Evolutionary conservation across 106 monocot species (phyloP).

Genomic region (Xerophyta viscosa): DNA sequence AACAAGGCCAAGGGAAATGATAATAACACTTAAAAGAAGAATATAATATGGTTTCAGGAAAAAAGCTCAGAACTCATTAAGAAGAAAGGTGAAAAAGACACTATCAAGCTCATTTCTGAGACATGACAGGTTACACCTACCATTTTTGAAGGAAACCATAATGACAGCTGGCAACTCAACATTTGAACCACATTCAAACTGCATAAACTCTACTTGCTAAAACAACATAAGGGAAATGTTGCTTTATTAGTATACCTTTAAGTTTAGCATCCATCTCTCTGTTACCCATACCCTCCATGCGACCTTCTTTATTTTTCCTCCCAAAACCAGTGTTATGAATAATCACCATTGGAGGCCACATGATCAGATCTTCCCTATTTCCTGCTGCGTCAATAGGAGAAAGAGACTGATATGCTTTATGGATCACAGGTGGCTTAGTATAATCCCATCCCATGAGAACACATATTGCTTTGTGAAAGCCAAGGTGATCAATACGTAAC

Average conservation of each 20-base stretch:
- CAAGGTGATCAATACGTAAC: slow-evolving; percentile 73
- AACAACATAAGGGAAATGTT: too few relatives aligned
- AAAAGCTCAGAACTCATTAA: too few relatives aligned
- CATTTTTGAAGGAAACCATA: too few relatives aligned
- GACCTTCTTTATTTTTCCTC: slow-evolving; percentile 75
- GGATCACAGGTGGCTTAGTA: slow-evolving; percentile 61
- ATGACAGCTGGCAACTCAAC: too few relatives aligned
- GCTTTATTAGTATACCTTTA: slow-evolving; percentile 50
- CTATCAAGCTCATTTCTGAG: too few relatives aligned
- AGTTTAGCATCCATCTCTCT: slow-evolving; percentile 91
- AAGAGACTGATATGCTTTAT: slow-evolving; percentile 71
- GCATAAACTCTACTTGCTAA: too few relatives aligned
- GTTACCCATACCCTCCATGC: slow-evolving; percentile 83
- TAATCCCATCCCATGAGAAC: slow-evolving; percentile 93
- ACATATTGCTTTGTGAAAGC: slow-evolving; percentile 93
- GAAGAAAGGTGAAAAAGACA: too few relatives aligned
- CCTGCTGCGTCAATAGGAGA: slow-evolving; percentile 47
- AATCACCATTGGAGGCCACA: slow-evolving; percentile 86
- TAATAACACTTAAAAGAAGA: too few relatives aligned
- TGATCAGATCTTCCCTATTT: slow-evolving; percentile 86
- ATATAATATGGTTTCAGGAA: too few relatives aligned
- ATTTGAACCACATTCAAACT: too few relatives aligned
- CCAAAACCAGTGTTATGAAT: slow-evolving; percentile 79
- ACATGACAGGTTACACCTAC: too few relatives aligned
- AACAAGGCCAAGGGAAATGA: too few relatives aligned